Evolutionary conservation across 2,329 filamentous ascomycete species (phyloP).

Genomic region (Apiospora saccharicola): DNA sequence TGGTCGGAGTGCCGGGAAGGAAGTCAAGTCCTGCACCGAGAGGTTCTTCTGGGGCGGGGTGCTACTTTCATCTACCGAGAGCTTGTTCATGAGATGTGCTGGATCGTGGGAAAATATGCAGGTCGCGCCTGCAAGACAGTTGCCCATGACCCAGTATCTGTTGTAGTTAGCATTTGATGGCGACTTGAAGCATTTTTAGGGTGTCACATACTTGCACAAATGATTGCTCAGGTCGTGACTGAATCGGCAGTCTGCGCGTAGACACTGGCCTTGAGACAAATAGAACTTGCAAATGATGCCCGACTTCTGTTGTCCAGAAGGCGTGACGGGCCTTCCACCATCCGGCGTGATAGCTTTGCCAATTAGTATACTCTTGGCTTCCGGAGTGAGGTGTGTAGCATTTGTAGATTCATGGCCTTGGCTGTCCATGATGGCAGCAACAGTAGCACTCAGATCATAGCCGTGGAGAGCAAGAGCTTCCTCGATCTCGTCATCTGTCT

Average conservation of each 20-base stretch:
- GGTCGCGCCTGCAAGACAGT: slow-evolving; percentile 90
- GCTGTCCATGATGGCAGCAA: slow-evolving; percentile 85
- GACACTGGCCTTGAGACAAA: slow-evolving; percentile 92
- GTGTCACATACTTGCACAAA: slow-evolving; percentile 87
- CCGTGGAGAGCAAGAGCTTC: slow-evolving; percentile 86
- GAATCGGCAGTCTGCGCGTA: slow-evolving; percentile 94
- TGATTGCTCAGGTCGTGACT: slow-evolving; percentile 96
- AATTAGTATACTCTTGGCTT: slow-evolving; percentile 76
- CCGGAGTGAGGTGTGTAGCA: slow-evolving; percentile 54
- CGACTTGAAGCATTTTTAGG: background rate
- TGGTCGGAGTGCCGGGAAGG: slow-evolving; percentile 80
- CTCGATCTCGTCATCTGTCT: slow-evolving; percentile 94
- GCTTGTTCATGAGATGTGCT: slow-evolving; percentile 80
- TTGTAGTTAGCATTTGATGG: slow-evolving; percentile 48
- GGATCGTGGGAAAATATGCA: slow-evolving; percentile 99
- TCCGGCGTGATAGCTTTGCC: slow-evolving; percentile 88
- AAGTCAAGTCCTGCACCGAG: slow-evolving; percentile 82
- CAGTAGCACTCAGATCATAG: slow-evolving; percentile 92
- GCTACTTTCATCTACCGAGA: slow-evolving; percentile 74
- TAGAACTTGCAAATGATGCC: slow-evolving; percentile 97
- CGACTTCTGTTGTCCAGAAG: slow-evolving; percentile 78
- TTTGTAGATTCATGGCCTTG: slow-evolving; percentile 60
- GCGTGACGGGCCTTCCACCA: slow-evolving; percentile 74
- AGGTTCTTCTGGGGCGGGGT: slow-evolving; percentile 75
- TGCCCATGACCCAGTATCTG: slow-evolving; percentile 95